These are phyloP conservation scores for Mariannaea sp. DNA, from an alignment of 2,329 filamentous ascomycete genomes.

Conservation along the genomic window DNA sequence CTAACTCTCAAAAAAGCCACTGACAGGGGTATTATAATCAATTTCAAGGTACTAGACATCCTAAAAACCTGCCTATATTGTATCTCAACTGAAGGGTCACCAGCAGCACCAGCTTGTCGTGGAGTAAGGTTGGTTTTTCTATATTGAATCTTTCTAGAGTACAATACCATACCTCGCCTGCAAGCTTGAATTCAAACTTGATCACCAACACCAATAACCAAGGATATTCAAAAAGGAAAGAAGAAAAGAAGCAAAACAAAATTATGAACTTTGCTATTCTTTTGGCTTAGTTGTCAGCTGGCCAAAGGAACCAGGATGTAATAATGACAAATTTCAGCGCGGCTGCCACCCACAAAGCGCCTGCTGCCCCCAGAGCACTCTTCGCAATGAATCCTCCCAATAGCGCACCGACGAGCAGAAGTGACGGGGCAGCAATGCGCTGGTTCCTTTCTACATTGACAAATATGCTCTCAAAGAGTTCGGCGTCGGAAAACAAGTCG, in stretches of 20 bases:
- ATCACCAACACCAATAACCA: neutral
- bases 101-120: too few species aligned
- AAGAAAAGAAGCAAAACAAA: too few species aligned
- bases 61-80: too few species aligned
- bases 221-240: too few species aligned
- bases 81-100: too few species aligned
- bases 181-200: neutral
- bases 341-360: constrained; percentile 64
- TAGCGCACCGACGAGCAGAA: constrained; percentile 56
- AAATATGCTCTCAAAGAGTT: constrained; percentile 47
- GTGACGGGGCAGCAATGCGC: constrained; percentile 53
- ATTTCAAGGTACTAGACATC: too few species aligned
- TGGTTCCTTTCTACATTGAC: constrained; percentile 57
- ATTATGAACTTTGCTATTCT: too few species aligned
- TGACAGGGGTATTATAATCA: too few species aligned
- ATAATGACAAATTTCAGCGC: constrained; percentile 61
- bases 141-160: too few species aligned
- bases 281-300: constrained; percentile 44
- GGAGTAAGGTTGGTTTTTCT: too few species aligned
- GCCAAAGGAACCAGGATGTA: constrained; percentile 66
- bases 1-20: too few species aligned
- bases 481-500: constrained; percentile 72
- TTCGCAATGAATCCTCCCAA: constrained; percentile 56
- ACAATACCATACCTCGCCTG: too few species aligned
- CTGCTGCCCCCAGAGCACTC: constrained; percentile 53